Evolutionary conservation across 768 basidiomycete species (phyloP), one percentile per base, ranked within the genome.

Genomic region (Naganishia vishniacii): DNA sequence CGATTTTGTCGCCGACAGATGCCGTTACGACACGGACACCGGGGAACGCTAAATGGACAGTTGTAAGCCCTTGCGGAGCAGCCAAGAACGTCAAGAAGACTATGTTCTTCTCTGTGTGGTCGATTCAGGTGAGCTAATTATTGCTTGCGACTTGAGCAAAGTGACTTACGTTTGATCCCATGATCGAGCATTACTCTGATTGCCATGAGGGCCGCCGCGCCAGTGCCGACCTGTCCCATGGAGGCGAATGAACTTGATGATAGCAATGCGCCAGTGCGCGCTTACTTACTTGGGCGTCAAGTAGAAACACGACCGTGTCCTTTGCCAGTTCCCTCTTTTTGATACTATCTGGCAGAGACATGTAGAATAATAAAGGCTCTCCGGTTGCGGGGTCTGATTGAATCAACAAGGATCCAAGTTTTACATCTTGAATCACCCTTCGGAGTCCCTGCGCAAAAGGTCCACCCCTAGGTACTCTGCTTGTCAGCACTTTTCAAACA

Each of bases 181-280:
- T 99, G 94, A 73, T 99, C 94, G 18, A 98, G 82, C 11, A 97
- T 80, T 12, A 94, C 84, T 29, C 94, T 87, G 66, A 99, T 89
- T 0, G 92, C 87, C 94, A 98, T 97, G 76, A 97, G 64, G 1
- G 76, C 76, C 18, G 76, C 85, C 0, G 93, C 92, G 4, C 87
- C 94, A 0, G 94, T 97, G 6, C 90, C 91, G 74, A 98, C 91
- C 86, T 94, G 67, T 15, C 12, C n/a, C 32, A n/a, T n/a, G n/a
- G n/a, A n/a, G n/a, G n/a, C n/a, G n/a, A n/a, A n/a, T n/a, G n/a
- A n/a, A n/a, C n/a, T n/a, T n/a, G n/a, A n/a, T n/a, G n/a, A n/a
- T n/a, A n/a, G n/a, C n/a, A n/a, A n/a, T n/a, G n/a, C n/a, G n/a
- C n/a, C n/a, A n/a, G n/a, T n/a, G n/a, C n/a, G n/a, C n/a, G n/a